These are phyloP conservation scores for Xylaria hypoxylon DNA, from an alignment of 2,329 filamentous ascomycete genomes.

Conservation along the genomic window DNA sequence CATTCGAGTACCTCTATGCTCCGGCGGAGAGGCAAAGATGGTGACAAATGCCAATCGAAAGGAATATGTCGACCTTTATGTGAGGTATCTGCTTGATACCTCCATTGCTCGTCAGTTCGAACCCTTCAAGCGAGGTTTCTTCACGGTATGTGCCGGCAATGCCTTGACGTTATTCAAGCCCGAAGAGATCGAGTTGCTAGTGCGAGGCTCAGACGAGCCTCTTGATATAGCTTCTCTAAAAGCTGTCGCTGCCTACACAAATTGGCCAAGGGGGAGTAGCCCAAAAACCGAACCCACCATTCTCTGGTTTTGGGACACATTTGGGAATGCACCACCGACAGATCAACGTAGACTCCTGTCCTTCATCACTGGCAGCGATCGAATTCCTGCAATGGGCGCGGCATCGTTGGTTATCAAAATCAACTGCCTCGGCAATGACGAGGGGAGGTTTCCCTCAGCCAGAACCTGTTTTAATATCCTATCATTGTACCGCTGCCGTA, in stretches of 20 bases:
- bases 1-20: slow-evolving; percentile 75
- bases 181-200: slow-evolving; percentile 89
- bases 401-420: slow-evolving; percentile 82
- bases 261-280: slow-evolving; percentile 69
- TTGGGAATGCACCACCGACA: slow-evolving; percentile 71
- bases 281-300: slow-evolving; percentile 74
- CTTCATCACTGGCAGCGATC: slow-evolving; percentile 91
- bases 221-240: slow-evolving; percentile 82
- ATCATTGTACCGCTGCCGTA: slow-evolving; percentile 78
- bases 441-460: slow-evolving; percentile 81
- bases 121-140: slow-evolving; percentile 94
- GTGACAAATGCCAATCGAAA: slow-evolving; percentile 87
- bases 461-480: slow-evolving; percentile 92
- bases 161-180: slow-evolving; percentile 87
- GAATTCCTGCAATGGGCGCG: slow-evolving; percentile 87
- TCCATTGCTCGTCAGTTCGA: slow-evolving; percentile 86
- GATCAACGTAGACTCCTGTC: slow-evolving; percentile 83
- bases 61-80: slow-evolving; percentile 88
- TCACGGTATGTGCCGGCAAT: slow-evolving; percentile 89
- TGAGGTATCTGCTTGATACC: slow-evolving; percentile 82
- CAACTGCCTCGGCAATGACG: slow-evolving; percentile 79
- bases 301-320: slow-evolving; percentile 89
- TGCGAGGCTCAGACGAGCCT: slow-evolving; percentile 85
- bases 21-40: slow-evolving; percentile 76
- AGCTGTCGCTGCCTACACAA: slow-evolving; percentile 83